phyloP scores from a whole-genome alignment of 73 alveolate species.

The Breviolum minutum region DNA sequence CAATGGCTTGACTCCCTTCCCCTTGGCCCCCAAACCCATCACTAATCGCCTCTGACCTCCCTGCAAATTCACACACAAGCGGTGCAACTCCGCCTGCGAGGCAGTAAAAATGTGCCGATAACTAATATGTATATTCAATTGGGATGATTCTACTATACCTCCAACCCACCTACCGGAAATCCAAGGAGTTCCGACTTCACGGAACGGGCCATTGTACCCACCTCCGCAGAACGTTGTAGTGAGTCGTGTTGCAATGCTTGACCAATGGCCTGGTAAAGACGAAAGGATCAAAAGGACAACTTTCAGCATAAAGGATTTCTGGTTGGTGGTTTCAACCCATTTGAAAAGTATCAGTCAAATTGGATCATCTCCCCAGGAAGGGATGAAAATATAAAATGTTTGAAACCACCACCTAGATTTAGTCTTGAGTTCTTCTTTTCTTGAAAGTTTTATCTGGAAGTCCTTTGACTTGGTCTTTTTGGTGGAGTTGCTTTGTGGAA shows the following conservation, averaged over 20 bases:
- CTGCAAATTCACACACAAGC: not conserved
- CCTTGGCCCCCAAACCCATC: not conserved
- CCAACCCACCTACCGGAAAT: too few relatives aligned
- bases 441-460: too few relatives aligned
- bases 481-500: too few relatives aligned
- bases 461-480: too few relatives aligned
- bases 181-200: not conserved
- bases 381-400: too few relatives aligned
- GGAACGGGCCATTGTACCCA: not conserved
- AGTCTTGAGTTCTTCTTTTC: not conserved
- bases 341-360: too few relatives aligned
- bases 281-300: not conserved
- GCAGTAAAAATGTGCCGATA: too few relatives aligned
- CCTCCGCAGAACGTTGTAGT: slow-evolving; percentile 45
- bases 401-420: too few relatives aligned
- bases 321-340: too few relatives aligned
- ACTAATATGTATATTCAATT: too few relatives aligned
- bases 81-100: slow-evolving; percentile 5
- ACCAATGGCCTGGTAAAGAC: slow-evolving; percentile 40
- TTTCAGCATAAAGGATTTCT: not conserved
- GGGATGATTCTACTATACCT: too few relatives aligned
- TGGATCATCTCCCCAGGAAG: too few relatives aligned
- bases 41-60: slow-evolving; percentile 34
- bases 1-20: not conserved
- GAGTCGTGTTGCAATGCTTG: slow-evolving; percentile 59